phyloP scores from a whole-genome alignment of 192 early-diverging fungal genomes.

The Podila epigama region DNA sequence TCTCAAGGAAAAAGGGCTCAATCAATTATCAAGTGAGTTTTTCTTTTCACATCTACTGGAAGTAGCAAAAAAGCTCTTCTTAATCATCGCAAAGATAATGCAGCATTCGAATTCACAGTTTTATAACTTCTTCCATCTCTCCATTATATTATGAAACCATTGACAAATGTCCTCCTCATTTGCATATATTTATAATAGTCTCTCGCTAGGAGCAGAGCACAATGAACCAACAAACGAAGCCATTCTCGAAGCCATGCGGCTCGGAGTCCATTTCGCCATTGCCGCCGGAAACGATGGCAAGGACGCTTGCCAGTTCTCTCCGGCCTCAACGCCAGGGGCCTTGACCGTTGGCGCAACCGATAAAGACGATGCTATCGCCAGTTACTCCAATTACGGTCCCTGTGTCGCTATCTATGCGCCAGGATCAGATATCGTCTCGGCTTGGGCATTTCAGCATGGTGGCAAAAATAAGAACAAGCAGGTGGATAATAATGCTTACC shows the following conservation, averaged over 20 bases:
- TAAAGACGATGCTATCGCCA: slow-evolving; percentile 59
- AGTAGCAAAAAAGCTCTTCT: background rate
- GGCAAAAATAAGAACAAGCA: too few species aligned
- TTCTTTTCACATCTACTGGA: background rate
- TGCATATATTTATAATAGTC: slow-evolving; percentile 16
- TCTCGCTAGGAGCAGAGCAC: slow-evolving; percentile 60
- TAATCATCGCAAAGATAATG: too few species aligned
- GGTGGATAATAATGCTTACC: slow-evolving; percentile 63
- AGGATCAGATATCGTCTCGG: slow-evolving; percentile 57
- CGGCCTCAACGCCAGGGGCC: slow-evolving; percentile 59
- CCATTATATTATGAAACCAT: too few species aligned
- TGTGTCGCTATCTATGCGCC: slow-evolving; percentile 67
- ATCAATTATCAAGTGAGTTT: slow-evolving; percentile 52
- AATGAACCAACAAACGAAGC: slow-evolving; percentile 59
- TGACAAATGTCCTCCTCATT: too few species aligned
- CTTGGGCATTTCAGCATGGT: too few species aligned
- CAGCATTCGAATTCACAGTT: too few species aligned
- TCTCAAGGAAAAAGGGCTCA: slow-evolving; percentile 22
- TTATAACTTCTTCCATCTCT: background rate
- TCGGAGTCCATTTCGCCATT: slow-evolving; percentile 59
- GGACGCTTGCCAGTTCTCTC: slow-evolving; percentile 64
- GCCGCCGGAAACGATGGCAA: slow-evolving; percentile 68
- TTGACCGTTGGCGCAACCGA: slow-evolving; percentile 71
- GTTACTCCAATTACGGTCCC: slow-evolving; percentile 64
- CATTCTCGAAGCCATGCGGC: slow-evolving; percentile 53